These are phyloP conservation scores for Paraphysoderma sedebokerense DNA, from an alignment of 371 early-diverging fungal genomes.

Conservation along the genomic window DNA sequence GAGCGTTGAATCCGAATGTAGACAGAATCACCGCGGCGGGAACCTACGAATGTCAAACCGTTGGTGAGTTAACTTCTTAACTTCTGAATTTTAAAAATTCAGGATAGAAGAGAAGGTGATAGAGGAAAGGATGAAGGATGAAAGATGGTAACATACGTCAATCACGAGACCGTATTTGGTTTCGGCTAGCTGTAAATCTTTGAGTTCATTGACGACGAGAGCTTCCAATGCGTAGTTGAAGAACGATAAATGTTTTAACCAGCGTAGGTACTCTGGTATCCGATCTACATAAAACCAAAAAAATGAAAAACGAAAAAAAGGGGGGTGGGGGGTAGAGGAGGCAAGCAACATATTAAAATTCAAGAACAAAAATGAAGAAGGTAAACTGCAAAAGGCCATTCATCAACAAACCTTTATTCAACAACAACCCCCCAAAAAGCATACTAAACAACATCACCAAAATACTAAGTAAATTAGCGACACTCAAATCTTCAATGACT, in stretches of 20 bases:
- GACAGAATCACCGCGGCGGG: constrained; percentile 71
- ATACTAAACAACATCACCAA: constrained; percentile 75
- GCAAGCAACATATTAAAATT: too few relatives aligned
- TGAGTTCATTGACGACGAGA: constrained; percentile 66
- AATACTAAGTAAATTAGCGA: constrained; percentile 58
- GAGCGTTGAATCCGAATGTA: constrained; percentile 76
- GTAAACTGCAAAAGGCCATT: constrained; percentile 12
- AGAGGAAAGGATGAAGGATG: not conserved
- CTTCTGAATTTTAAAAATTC: not conserved
- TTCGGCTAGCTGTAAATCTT: constrained; percentile 55
- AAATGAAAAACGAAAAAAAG: not conserved
- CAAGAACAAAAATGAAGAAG: constrained; percentile 3
- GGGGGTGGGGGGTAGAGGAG: too few relatives aligned
- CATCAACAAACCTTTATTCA: constrained; percentile 46
- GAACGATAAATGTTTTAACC: constrained; percentile 63
- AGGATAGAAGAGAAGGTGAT: not conserved
- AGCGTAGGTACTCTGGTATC: constrained; percentile 52
- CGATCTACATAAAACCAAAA: constrained; percentile 22
- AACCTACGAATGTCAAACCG: too few relatives aligned
- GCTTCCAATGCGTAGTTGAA: constrained; percentile 85
- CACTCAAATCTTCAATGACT: constrained; percentile 50
- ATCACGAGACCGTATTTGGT: constrained; percentile 63
- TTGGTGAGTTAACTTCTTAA: not conserved
- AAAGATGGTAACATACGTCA: constrained; percentile 23
- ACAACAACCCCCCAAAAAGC: constrained; percentile 73